Evolutionary conservation across 2,329 filamentous ascomycete genomes (phyloP), one percentile per base, ranked within the genome.

Genomic region (Biscogniauxia sp.): DNA sequence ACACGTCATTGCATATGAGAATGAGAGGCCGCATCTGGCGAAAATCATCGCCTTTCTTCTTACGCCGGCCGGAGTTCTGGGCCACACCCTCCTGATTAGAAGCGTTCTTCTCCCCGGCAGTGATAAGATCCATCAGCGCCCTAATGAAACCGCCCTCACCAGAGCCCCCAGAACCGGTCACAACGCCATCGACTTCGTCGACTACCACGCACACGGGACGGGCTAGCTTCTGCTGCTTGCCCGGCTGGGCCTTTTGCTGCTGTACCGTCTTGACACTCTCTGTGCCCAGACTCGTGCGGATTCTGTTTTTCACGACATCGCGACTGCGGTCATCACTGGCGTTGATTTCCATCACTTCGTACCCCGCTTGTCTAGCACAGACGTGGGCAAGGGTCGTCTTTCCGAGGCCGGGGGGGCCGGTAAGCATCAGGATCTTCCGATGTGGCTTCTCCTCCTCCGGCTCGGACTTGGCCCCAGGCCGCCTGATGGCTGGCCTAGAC

Each of bases 351-450:
- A 98, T 85, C 1, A 96, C 91, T 70, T 98, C 95, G 70, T 99
- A 99, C 0, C 95, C 95, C 5, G 95, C 95, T 76, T 99, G 95
- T 67, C 84, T 88, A 0, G 96, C 96, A 73, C 95, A 98, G 0
- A 99, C 95, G 75, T 99, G 95, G 1, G 95, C 95, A 54, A 99
- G 76, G 0, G 95, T 99, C 0, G 95, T 99, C 79, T 99, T 99
- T 26, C 95, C 95, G 11, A 99, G 80, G 1, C 95, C 95, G 0
- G 95, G 95, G 0, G 95, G 93, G 0, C 95, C 96, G 0, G 94
- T 93, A 17, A 99, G 79, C 70, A 99, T 84, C 11, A 99, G 77
- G 7, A 99, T 92, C 74, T 97, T 98, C 62, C 89, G 85, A 72
- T 96, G 92, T 28, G 86, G 83, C 65, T 88, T 90, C 73, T 96